phyloP scores from a whole-genome alignment of 202 grass and related monocot species.

The Carex arenaria region DNA sequence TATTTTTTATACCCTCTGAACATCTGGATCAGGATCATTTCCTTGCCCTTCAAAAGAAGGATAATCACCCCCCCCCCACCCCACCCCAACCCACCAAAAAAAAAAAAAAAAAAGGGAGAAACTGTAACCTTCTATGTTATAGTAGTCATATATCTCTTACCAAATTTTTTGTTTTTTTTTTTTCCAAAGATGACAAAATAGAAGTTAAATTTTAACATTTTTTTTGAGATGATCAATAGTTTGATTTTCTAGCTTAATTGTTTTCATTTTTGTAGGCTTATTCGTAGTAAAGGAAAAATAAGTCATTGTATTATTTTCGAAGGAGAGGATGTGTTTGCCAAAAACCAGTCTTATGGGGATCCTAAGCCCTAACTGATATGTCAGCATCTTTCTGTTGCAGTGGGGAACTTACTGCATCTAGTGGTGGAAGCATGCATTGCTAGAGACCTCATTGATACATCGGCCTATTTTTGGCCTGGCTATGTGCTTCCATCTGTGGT shows the following conservation, averaged over 20 bases:
- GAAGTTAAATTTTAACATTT: background rate
- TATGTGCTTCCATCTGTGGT: slow-evolving; percentile 40
- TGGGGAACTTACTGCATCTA: slow-evolving; percentile 87
- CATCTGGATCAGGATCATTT: background rate
- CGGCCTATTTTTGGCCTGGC: slow-evolving; percentile 85
- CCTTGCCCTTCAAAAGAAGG: background rate
- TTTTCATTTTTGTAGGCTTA: background rate
- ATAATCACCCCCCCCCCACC: background rate
- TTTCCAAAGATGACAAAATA: background rate
- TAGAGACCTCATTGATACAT: slow-evolving; percentile 79
- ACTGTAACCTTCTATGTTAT: background rate
- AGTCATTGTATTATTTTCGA: background rate
- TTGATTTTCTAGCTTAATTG: background rate
- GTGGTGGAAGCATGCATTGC: slow-evolving; percentile 94
- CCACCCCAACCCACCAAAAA: no score
- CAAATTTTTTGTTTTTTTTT: background rate
- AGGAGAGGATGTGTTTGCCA: slow-evolving; percentile 1
- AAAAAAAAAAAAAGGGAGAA: no score
- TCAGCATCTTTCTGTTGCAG: slow-evolving; percentile 40
- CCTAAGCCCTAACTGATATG: background rate
- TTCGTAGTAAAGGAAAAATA: background rate
- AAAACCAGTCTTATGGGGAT: background rate
- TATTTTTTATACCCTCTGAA: background rate
- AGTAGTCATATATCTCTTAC: background rate
- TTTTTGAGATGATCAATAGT: background rate